Base-by-base conservation (phyloP, 768 basidiomycete genomes). In the Cystobasidiopsis lactophilus region DNA sequence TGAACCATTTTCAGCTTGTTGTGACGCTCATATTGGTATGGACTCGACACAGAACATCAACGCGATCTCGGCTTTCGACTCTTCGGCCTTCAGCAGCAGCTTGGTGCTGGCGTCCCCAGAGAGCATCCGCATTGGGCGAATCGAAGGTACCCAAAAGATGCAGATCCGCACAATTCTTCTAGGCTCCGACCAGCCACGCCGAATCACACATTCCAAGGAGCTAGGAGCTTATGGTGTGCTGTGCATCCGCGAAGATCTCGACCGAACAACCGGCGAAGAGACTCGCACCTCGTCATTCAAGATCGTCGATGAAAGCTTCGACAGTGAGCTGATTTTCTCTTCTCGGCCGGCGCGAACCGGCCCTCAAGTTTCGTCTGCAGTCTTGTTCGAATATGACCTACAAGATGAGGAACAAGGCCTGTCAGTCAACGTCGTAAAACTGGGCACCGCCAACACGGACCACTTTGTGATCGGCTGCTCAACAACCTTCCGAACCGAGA, bases 161-260 rank as follows among this genome's bases (percentile, higher is more conserved):
- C 81, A 89, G 59, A 77, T 89, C 43, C 77, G 78, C 52, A 75
- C 82, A 33, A 69, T 84, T 27, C 71, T 76, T 24, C 67, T 88
- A 10, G 85, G 83, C 2, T 68, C 74, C 26, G 76, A 83, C 52
- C 76, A 75, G 60, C 86, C 86, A 1, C 72, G 73, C 4, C 69
- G 74, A 33, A 76, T 93, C 37, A 72, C 72, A 1, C 70, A 88
- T 62, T 72, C 77, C 50, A 69, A 73, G 0, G 61, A 61, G 3
- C 65, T 72, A 50, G 74, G 72, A 51, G 68, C 70, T 0, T 82
- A 84, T 55, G 83, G 76, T 1, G 75, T 89, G 5, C 75, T 74
- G 0, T 81, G 76, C 58, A 67, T 70, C 11, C 70, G 72, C n/a
- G 67, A 69, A 0, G 69, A 71, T 31, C 77, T 83, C 1, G 64